A percentile compares a stretch with the other conserved stretches of the same genome.
These are phyloP conservation scores for Copromyces sp. DNA, from an alignment of 495 filamentous ascomycete genomes.

Conservation along the genomic window DNA sequence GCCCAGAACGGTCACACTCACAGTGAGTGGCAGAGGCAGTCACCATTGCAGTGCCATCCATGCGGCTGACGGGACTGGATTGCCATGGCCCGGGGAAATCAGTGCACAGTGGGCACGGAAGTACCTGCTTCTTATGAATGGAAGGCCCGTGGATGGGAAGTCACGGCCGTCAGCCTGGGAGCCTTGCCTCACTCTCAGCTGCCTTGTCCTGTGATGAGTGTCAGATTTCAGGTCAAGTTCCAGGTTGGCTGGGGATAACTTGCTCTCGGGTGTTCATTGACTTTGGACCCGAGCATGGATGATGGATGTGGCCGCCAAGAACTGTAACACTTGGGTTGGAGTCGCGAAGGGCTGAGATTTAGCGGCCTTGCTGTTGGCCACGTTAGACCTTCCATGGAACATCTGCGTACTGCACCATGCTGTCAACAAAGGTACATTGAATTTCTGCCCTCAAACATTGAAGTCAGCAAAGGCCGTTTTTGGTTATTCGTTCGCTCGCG, in stretches of 20 bases:
- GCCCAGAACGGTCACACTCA: not conserved
- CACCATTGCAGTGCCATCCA: not conserved
- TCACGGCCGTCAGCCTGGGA: not conserved
- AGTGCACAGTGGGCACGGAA: not conserved
- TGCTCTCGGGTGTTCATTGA: not conserved
- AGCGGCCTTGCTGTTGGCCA: not conserved
- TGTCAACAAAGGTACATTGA: not conserved
- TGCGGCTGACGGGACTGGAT: not conserved
- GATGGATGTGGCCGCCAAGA: not conserved
- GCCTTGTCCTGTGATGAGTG: not conserved
- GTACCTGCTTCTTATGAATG: not conserved
- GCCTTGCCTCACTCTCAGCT: not conserved
- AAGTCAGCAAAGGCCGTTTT: not conserved
- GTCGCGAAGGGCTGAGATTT: not conserved
- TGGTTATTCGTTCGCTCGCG: not conserved
- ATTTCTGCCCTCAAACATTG: not conserved
- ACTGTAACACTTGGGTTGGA: not conserved
- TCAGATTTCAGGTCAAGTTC: not conserved
- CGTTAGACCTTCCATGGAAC: not conserved
- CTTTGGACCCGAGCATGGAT: not conserved
- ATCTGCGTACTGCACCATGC: not conserved
- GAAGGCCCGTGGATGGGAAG: not conserved
- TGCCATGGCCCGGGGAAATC: not conserved
- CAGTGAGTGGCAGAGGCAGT: not conserved
- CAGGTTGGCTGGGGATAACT: not conserved